These are phyloP conservation scores for Alternaria triticimaculans DNA, from an alignment of 2,329 filamentous ascomycete species.

Conservation along the genomic window DNA sequence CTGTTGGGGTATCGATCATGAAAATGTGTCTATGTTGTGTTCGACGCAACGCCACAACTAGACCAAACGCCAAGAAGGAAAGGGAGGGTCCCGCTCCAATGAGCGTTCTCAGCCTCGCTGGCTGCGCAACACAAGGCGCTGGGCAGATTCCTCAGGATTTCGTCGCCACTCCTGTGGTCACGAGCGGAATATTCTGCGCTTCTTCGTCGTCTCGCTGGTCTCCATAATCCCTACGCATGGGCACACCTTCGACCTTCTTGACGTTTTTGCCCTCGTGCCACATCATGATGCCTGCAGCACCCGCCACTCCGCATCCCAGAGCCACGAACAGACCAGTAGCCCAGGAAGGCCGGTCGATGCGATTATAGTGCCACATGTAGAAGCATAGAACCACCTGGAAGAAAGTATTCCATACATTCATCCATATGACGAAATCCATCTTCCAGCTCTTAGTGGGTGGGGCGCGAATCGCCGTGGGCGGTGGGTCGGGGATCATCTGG, in stretches of 20 bases:
- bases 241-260: slow-evolving; percentile 49
- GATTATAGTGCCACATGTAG: slow-evolving; percentile 84
- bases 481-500: slow-evolving; percentile 67
- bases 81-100: slow-evolving; percentile 1
- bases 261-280: slow-evolving; percentile 69
- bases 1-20: not conserved
- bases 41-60: not conserved
- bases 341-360: slow-evolving; percentile 78
- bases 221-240: slow-evolving; percentile 35
- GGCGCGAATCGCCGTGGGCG: slow-evolving; percentile 75
- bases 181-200: slow-evolving; percentile 26
- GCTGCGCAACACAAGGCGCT: slow-evolving; percentile 11
- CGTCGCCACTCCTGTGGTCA: slow-evolving; percentile 22
- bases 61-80: slow-evolving; percentile 15
- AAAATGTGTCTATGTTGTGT: not conserved
- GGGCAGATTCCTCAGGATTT: slow-evolving; percentile 32
- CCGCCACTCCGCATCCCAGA: slow-evolving; percentile 73
- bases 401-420: slow-evolving; percentile 79
- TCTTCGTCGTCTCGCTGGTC: slow-evolving; percentile 30
- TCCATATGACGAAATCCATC: slow-evolving; percentile 79
- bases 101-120: not conserved
- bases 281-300: slow-evolving; percentile 71
- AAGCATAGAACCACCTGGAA: slow-evolving; percentile 75
- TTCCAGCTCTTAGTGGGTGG: slow-evolving; percentile 74
- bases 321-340: slow-evolving; percentile 80